phyloP scores from a whole-genome alignment of 208 protist genomes.

The Leishmania gerbilli region DNA sequence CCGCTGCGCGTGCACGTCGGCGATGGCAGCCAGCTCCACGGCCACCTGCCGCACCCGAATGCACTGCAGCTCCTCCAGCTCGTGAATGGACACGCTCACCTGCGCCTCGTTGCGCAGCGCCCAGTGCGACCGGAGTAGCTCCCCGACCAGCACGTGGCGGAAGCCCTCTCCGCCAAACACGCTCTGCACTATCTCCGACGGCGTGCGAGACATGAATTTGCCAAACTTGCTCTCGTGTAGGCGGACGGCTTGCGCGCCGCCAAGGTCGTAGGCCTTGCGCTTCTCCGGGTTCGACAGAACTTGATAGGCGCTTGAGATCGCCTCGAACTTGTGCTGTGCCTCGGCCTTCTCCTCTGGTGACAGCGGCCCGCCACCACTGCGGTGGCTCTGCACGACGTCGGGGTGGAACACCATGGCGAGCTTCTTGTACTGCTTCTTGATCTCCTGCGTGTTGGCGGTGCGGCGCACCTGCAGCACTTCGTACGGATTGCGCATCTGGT shows the following conservation, averaged over 20 bases:
- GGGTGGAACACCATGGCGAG: slow-evolving; percentile 89
- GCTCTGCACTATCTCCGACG: slow-evolving; percentile 84
- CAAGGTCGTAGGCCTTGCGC: slow-evolving; percentile 74
- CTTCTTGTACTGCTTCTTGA: slow-evolving; percentile 88
- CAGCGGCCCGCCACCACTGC: slow-evolving; percentile 7
- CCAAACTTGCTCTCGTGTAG: slow-evolving; percentile 75
- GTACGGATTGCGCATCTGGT: slow-evolving; percentile 61
- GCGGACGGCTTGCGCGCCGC: slow-evolving; percentile 58
- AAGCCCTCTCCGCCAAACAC: slow-evolving; percentile 85
- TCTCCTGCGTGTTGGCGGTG: slow-evolving; percentile 56
- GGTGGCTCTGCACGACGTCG: slow-evolving; percentile 56
- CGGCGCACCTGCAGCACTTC: slow-evolving; percentile 72
- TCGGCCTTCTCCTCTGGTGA: slow-evolving; percentile 41
- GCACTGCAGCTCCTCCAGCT: slow-evolving; percentile 83
- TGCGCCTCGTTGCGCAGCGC: slow-evolving; percentile 79
- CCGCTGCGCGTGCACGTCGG: slow-evolving; percentile 76
- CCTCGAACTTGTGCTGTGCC: slow-evolving; percentile 70
- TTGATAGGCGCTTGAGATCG: slow-evolving; percentile 78
- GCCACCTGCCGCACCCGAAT: slow-evolving; percentile 76
- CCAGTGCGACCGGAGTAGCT: slow-evolving; percentile 83
- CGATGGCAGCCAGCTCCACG: slow-evolving; percentile 62
- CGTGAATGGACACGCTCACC: slow-evolving; percentile 80
- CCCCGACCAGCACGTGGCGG: slow-evolving; percentile 55
- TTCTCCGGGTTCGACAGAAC: slow-evolving; percentile 89
- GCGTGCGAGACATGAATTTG: slow-evolving; percentile 71